Percentiles rank a stretch among this genome's conserved stretches.
phyloP scores from a whole-genome alignment of 2,329 filamentous ascomycete genomes.

The Fusarium euwallaceae region DNA sequence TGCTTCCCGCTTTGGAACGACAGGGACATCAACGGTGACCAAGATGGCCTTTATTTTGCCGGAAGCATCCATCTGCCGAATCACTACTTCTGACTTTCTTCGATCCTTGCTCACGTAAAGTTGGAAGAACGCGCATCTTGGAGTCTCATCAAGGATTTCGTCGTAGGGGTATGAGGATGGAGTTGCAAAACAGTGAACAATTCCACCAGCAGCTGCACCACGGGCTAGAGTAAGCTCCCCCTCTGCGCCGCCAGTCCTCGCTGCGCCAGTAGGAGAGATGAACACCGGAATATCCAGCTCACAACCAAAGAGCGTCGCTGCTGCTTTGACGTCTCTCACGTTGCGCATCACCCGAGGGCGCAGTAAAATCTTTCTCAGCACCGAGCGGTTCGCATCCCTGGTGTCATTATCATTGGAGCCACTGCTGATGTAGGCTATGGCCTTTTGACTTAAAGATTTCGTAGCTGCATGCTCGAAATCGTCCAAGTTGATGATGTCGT shows the following conservation, averaged over 20 bases:
- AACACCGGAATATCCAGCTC: constrained; percentile 39
- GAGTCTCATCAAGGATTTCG: constrained; percentile 59
- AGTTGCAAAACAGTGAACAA: constrained; percentile 73
- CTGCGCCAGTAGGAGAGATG: constrained; percentile 39
- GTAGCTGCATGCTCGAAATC: constrained; percentile 22
- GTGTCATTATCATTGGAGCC: constrained; percentile 46
- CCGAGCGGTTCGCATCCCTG: constrained; percentile 31
- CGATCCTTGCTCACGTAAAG: constrained; percentile 72
- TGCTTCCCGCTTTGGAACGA: constrained; percentile 67
- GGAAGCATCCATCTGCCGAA: constrained; percentile 58
- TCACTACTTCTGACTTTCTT: constrained; percentile 62
- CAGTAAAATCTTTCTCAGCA: constrained; percentile 41
- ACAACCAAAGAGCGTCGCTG: constrained; percentile 37
- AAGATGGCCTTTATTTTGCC: constrained; percentile 66
- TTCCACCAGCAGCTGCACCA: constrained; percentile 54
- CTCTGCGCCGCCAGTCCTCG: constrained; percentile 25
- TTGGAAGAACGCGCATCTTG: constrained; percentile 63
- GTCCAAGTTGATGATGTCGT: background rate
- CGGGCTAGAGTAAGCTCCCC: constrained; percentile 39
- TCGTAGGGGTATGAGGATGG: constrained; percentile 70
- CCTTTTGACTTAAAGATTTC: constrained; percentile 28
- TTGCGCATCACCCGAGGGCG: constrained; percentile 43
- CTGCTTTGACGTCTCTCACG: constrained; percentile 30
- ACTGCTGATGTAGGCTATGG: constrained; percentile 42
- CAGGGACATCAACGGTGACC: constrained; percentile 70